Evolutionary conservation across 2,329 filamentous ascomycete species (phyloP).

Genomic region (Periconia digitata): DNA sequence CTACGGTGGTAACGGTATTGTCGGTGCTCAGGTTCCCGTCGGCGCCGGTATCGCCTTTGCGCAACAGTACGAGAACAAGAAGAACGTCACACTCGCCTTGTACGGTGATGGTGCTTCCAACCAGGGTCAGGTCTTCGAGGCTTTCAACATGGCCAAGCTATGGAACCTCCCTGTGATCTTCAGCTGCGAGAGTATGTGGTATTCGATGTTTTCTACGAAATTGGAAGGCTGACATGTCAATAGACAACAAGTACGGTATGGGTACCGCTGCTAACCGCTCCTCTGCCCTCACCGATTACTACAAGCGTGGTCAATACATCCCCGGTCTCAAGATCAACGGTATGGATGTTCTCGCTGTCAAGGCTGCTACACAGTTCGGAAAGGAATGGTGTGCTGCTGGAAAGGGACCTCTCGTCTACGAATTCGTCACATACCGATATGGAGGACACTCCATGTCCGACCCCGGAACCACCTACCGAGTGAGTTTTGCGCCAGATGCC

Average conservation of each 20-base stretch:
- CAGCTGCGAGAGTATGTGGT: slow-evolving; percentile 88
- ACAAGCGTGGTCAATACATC: slow-evolving; percentile 99
- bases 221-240: slow-evolving; percentile 17
- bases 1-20: slow-evolving; percentile 98
- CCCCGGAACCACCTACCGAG: slow-evolving; percentile 95
- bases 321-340: slow-evolving; percentile 99
- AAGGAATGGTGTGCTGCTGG: slow-evolving; percentile 82
- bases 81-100: slow-evolving; percentile 83
- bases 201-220: background rate
- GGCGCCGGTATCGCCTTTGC: slow-evolving; percentile 96
- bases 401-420: slow-evolving; percentile 92
- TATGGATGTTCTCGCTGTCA: slow-evolving; percentile 98
- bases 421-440: slow-evolving; percentile 99
- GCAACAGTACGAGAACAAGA: slow-evolving; percentile 87
- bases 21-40: slow-evolving; percentile 96
- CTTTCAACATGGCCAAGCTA: slow-evolving; percentile 99
- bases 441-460: slow-evolving; percentile 99
- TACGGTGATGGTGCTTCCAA: slow-evolving; percentile 99
- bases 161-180: slow-evolving; percentile 97
- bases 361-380: slow-evolving; percentile 91
- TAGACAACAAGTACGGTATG: slow-evolving; percentile 99
- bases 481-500: slow-evolving; percentile 19
- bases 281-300: slow-evolving; percentile 97
- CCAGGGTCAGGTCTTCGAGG: slow-evolving; percentile 99
- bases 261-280: slow-evolving; percentile 93